phyloP scores from a whole-genome alignment of 345 rosid genomes.

The Populus pruinosa region DNA sequence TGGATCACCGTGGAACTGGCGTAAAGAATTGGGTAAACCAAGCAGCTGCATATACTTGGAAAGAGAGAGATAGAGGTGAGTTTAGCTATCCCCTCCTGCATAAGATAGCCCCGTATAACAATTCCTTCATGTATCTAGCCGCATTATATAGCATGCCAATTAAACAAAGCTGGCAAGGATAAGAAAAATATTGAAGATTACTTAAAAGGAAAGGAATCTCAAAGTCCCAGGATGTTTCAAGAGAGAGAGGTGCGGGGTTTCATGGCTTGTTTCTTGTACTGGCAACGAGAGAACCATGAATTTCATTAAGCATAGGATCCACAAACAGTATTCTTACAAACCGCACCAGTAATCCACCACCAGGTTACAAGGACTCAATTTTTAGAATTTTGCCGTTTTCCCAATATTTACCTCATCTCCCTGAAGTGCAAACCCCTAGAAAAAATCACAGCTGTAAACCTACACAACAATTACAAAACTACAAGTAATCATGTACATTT shows the following conservation, averaged over 20 bases:
- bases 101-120: too few relatives aligned
- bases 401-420: conserved; percentile 6
- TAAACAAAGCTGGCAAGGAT: too few relatives aligned
- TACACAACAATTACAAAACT: conserved; percentile 11
- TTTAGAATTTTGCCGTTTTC: not conserved
- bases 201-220: too few relatives aligned
- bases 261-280: not conserved
- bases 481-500: conserved; percentile 36
- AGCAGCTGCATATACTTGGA: too few relatives aligned
- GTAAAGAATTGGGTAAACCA: too few relatives aligned
- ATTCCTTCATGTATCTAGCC: too few relatives aligned
- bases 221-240: not conserved
- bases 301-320: conserved; percentile 7
- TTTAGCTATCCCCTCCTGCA: too few relatives aligned
- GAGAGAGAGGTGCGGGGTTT: not conserved
- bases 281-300: not conserved
- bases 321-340: conserved; percentile 20
- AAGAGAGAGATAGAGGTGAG: too few relatives aligned
- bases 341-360: conserved; percentile 21
- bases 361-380: conserved; percentile 14
- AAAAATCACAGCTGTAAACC: conserved; percentile 13
- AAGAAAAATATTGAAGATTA: too few relatives aligned
- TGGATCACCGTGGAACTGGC: too few relatives aligned
- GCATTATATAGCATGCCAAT: too few relatives aligned
- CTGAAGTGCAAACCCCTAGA: conserved; percentile 21